Percentiles rank a stretch among this genome's conserved stretches.
Conservation (phyloP, 2,329 filamentous ascomycete genomes). For the Biscogniauxia marginata region DNA sequence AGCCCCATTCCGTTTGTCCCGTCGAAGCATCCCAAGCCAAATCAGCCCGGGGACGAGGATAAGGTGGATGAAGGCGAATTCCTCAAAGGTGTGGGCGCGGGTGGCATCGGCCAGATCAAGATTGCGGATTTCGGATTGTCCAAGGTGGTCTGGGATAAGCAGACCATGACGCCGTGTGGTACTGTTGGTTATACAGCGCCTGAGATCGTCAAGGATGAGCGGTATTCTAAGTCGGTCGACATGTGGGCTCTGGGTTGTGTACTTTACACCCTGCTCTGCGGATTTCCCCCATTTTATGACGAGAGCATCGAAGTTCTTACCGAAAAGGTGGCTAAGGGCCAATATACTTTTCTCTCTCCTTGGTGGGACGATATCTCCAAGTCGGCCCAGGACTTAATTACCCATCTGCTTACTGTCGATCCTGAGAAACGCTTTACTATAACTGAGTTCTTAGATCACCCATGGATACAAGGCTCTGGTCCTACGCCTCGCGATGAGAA, state of each 20-base stretch:
- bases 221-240: conserved; percentile 97
- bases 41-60: conserved; percentile 86
- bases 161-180: conserved; percentile 98
- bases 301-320: conserved; percentile 96
- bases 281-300: conserved; percentile 97
- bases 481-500: conserved; percentile 59
- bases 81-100: conserved; percentile 73
- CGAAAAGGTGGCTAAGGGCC: conserved; percentile 93
- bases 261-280: conserved; percentile 92
- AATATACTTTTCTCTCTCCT: conserved; percentile 95
- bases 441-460: conserved; percentile 87
- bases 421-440: conserved; percentile 95
- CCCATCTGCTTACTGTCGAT: conserved; percentile 89
- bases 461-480: conserved; percentile 77
- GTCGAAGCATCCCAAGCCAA: conserved; percentile 76
- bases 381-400: conserved; percentile 89
- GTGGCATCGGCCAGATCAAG: conserved; percentile 93
- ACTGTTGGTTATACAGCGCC: conserved; percentile 98
- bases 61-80: conserved; percentile 98
- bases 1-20: conserved; percentile 81
- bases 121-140: conserved; percentile 97
- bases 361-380: conserved; percentile 99
- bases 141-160: conserved; percentile 96
- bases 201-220: conserved; percentile 98
- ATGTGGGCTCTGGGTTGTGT: conserved; percentile 99